Conservation (phyloP, 768 basidiomycete species). For the Dictyophora rubrovolvata region DNA sequence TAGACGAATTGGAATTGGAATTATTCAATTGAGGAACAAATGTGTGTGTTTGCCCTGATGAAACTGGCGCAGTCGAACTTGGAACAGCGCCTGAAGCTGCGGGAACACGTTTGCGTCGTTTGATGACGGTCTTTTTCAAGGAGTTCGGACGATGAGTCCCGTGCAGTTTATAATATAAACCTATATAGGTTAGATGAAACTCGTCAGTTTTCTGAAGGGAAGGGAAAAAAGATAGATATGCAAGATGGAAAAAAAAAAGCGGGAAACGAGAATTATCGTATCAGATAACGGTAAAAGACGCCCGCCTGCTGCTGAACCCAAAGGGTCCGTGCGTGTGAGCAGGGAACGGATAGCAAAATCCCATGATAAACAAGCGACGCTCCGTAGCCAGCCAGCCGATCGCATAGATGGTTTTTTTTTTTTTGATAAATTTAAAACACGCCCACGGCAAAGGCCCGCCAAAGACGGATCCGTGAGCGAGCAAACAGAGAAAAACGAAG, state of each 20-base stretch:
- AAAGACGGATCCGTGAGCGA: too few species aligned
- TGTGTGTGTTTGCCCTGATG: conserved; percentile 3
- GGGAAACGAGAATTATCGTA: conserved; percentile 19
- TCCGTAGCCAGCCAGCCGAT: not conserved
- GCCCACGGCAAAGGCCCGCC: too few species aligned
- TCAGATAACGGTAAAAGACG: conserved; percentile 21
- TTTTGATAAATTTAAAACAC: too few species aligned
- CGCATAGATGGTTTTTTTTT: conserved; percentile 9
- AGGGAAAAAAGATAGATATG: conserved; percentile 9
- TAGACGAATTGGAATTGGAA: not conserved
- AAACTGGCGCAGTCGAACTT: not conserved
- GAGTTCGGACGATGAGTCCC: conserved; percentile 94
- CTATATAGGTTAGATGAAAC: conserved; percentile 31
- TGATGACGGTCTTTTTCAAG: conserved; percentile 99
- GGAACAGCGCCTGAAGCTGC: conserved; percentile 42
- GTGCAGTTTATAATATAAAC: conserved; percentile 97
- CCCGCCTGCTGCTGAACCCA: not conserved
- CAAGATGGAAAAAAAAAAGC: conserved; percentile 20
- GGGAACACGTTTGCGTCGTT: conserved; percentile 93
- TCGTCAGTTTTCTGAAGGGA: conserved; percentile 6
- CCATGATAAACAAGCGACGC: conserved; percentile 3
- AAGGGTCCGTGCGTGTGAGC: conserved; percentile 7
- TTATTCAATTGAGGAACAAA: conserved; percentile 4
- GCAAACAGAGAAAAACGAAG: conserved; percentile 15
- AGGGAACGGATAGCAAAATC: not conserved